Percentiles rank a stretch among this genome's conserved stretches.
These are phyloP conservation scores for Paramecium bursaria DNA, from an alignment of 73 alveolate genomes.

Conservation along the genomic window DNA sequence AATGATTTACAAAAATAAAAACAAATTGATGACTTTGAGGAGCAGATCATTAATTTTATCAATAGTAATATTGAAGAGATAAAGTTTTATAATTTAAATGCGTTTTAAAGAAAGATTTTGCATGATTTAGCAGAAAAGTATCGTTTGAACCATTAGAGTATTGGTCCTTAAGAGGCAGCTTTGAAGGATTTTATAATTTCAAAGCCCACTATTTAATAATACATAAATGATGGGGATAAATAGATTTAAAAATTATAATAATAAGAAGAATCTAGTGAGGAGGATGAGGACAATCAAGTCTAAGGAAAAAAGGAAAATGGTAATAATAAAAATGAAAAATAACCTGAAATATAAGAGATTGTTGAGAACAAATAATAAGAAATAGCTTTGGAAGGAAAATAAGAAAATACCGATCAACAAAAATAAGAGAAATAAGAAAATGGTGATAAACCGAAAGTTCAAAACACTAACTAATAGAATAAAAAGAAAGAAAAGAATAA, in stretches of 20 bases:
- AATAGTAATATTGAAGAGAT: constrained; percentile 35
- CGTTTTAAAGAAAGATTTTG: constrained; percentile 72
- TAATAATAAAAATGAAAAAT: constrained; percentile 20
- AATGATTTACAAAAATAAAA: constrained; percentile 27
- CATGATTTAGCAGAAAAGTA: constrained; percentile 77
- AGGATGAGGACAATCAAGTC: not conserved
- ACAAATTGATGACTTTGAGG: constrained; percentile 63
- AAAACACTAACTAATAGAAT: not conserved
- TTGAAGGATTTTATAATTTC: constrained; percentile 50
- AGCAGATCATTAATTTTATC: constrained; percentile 4
- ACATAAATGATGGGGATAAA: constrained; percentile 31
- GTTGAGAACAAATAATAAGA: not conserved
- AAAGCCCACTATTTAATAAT: not conserved
- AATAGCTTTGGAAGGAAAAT: not conserved
- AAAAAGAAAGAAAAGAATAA: not conserved
- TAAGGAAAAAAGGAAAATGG: not conserved
- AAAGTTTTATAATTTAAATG: constrained; percentile 64
- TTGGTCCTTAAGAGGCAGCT: constrained; percentile 71
- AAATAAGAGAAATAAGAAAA: not conserved
- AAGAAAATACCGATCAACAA: not conserved
- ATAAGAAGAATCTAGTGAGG: constrained; percentile 70
- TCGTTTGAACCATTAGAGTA: constrained; percentile 73
- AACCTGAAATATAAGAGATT: not conserved
- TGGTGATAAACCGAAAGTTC: not conserved
- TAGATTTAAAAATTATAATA: constrained; percentile 22